Base-by-base conservation (phyloP, 192 early-diverging fungal genomes). In the Gigaspora rosea region DNA sequence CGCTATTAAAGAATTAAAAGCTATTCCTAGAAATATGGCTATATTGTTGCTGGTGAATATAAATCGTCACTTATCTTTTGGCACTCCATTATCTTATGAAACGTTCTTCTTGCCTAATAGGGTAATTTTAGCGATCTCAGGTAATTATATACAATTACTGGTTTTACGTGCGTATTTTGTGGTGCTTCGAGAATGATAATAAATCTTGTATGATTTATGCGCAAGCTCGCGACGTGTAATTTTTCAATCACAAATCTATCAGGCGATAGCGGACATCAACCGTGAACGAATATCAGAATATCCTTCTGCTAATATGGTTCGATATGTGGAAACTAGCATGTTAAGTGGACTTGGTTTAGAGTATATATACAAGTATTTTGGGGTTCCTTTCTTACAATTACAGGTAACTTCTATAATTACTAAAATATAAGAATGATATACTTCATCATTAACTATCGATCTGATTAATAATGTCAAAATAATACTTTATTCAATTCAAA, bases 331-430 rank as follows among this genome's bases (percentile, higher is more conserved):
- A 49, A 80, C 82, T 2, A 88, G 86, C 48, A 84, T 89, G 85
- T 77, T 80, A 47, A 80, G 81, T 18, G 88, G 88, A 33, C 76
- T 84, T 36, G 88, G 88, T 2, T 69, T 89, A 13, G 82, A 86
- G 35, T 87, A 85, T 62, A 85, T 89, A 7, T 83, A 88, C 77
- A 80, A 85, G 10, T 86, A 85, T 33, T 81, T 89, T 35, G 86
- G 88, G 11, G 83, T 89, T 46, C 86, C 86, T 12, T 89, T 89
- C 33, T 75, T 89, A 52, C 85, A 87, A 63, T 80, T 89, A 10
- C 78, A 86, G 85, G 88, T 89, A 82, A 27, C 27, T 27, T 27
- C 0, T 27, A 27, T 27, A 27, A 27, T 27, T 27, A 27, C 27
- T 27, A 27, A 27, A 27, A 27, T 27, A 27, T 27, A 27, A 27